A percentile compares a stretch with the other conserved stretches of the same genome.
Evolutionary conservation across 805 yeast genomes (phyloP).

Genomic region (Blastobotrys chiropterorum): DNA sequence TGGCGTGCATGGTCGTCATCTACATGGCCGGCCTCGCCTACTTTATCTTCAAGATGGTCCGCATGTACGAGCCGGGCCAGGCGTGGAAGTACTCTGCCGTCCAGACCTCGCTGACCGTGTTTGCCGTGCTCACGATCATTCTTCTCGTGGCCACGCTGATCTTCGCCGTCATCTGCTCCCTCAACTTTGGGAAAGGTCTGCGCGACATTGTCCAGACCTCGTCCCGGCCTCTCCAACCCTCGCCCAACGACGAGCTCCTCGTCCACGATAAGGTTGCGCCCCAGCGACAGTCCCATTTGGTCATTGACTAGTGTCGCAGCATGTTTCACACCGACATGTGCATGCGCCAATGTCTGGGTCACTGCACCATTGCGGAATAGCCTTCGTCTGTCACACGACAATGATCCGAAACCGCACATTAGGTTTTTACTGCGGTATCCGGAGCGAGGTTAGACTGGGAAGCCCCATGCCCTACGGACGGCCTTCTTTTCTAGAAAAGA

Average conservation of each 20-base stretch:
- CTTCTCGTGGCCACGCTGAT: constrained; percentile 33
- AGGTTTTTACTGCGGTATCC: too few relatives aligned
- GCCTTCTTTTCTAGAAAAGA: too few relatives aligned
- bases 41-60: constrained; percentile 40
- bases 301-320: background rate
- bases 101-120: constrained; percentile 38
- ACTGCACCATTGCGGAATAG: too few relatives aligned
- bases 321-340: too few relatives aligned
- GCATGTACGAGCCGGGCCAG: constrained; percentile 37
- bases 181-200: constrained; percentile 26
- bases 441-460: too few relatives aligned
- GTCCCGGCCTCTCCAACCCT: background rate
- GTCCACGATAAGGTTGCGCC: background rate
- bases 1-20: constrained; percentile 28
- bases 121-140: constrained; percentile 39
- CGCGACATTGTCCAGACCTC: background rate
- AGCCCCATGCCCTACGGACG: too few relatives aligned
- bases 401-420: too few relatives aligned
- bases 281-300: background rate
- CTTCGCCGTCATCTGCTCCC: constrained; percentile 22
- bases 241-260: background rate
- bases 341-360: too few relatives aligned
- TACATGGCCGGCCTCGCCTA: constrained; percentile 37
- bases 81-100: constrained; percentile 37
- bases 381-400: too few relatives aligned